Conservation (phyloP, 176 grass and related monocot species). For the Typha latifolia region DNA sequence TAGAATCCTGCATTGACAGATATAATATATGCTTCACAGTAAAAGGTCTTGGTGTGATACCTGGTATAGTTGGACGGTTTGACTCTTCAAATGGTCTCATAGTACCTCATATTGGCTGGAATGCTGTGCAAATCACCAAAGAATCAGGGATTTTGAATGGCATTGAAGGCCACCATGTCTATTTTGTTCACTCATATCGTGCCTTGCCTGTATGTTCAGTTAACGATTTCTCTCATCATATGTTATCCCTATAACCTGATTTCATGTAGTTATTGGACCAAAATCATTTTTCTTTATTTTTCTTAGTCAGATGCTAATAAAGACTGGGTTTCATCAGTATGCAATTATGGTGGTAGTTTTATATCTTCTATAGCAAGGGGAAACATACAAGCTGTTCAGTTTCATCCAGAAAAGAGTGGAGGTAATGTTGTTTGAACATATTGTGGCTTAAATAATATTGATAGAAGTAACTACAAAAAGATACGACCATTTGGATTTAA, state of each 20-base stretch:
- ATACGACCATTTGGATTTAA: no score
- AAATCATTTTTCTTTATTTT: slow-evolving; percentile 34
- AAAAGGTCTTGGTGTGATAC: slow-evolving; percentile 87
- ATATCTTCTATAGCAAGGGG: slow-evolving; percentile 89
- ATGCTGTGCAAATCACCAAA: slow-evolving; percentile 70
- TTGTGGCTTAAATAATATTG: background rate
- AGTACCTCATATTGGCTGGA: slow-evolving; percentile 99
- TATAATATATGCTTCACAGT: slow-evolving; percentile 38
- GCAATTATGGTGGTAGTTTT: slow-evolving; percentile 76
- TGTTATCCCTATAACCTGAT: slow-evolving; percentile 3
- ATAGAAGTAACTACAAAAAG: background rate
- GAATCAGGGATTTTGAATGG: slow-evolving; percentile 69
- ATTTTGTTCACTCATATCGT: slow-evolving; percentile 96
- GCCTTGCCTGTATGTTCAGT: slow-evolving; percentile 47
- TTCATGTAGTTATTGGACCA: slow-evolving; percentile 14
- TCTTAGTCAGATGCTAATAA: slow-evolving; percentile 78
- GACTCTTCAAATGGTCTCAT: slow-evolving; percentile 70
- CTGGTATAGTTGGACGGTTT: slow-evolving; percentile 69
- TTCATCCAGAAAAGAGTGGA: slow-evolving; percentile 98
- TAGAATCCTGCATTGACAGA: background rate
- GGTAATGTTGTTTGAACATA: slow-evolving; percentile 28
- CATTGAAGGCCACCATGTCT: slow-evolving; percentile 73
- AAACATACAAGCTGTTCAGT: slow-evolving; percentile 87
- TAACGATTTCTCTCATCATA: background rate
- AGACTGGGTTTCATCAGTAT: slow-evolving; percentile 83